A percentile compares a stretch with the other conserved stretches of the same genome.
Conservation (phyloP, 306 rosid genomes). For the Canavalia ensiformis region DNA sequence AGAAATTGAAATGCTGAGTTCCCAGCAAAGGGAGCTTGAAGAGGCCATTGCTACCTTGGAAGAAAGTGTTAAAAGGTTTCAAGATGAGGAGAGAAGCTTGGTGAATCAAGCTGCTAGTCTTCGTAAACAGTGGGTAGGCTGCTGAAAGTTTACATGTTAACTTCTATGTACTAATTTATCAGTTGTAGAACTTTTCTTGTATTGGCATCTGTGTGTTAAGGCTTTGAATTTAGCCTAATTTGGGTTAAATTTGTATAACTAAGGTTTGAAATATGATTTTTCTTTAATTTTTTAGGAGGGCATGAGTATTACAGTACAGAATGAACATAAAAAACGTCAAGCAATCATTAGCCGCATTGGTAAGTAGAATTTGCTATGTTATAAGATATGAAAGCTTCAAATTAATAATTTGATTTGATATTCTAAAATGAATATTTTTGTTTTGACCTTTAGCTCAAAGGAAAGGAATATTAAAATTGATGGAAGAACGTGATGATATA, state of each 20-base stretch:
- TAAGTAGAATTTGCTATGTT: conserved; percentile 52
- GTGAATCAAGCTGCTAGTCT: conserved; percentile 73
- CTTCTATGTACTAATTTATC: conserved; percentile 20
- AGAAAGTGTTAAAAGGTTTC: conserved; percentile 59
- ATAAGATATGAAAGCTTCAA: conserved; percentile 22
- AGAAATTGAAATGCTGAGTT: conserved; percentile 72
- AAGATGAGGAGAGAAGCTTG: conserved; percentile 61
- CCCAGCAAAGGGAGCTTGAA: conserved; percentile 70
- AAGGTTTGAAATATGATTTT: conserved; percentile 15
- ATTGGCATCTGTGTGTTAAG: conserved; percentile 3
- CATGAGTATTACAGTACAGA: conserved; percentile 53
- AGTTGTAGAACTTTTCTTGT: background rate
- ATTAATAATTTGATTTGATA: conserved; percentile 22
- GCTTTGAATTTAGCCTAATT: conserved; percentile 17
- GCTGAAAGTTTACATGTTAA: conserved; percentile 10
- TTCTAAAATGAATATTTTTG: conserved; percentile 35
- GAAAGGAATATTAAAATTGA: conserved; percentile 61
- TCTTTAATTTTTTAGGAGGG: conserved; percentile 65
- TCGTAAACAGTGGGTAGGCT: conserved; percentile 76
- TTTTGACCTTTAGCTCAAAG: conserved; percentile 67
- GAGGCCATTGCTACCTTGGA: conserved; percentile 60
- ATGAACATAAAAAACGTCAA: conserved; percentile 62
- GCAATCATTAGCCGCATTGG: conserved; percentile 62
- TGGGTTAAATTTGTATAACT: conserved; percentile 21
- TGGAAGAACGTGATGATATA: conserved; percentile 68